Conservation (phyloP, 192 early-diverging fungal genomes). For the Ambispora gerdemannii region DNA sequence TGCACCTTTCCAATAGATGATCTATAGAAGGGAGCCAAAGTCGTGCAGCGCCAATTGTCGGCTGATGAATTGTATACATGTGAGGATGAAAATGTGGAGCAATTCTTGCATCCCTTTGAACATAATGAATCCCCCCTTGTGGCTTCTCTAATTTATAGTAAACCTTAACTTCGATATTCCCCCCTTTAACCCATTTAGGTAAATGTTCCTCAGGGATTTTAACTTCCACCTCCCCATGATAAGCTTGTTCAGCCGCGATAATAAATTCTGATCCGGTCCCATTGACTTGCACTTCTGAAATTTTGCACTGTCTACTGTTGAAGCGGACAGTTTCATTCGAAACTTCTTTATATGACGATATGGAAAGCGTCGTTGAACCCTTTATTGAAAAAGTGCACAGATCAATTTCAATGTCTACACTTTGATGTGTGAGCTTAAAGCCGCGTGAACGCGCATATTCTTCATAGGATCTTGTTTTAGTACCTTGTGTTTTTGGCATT, state of each 20-base stretch:
- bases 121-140: conserved; percentile 52
- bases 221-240: background rate
- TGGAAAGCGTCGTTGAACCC: background rate
- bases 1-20: conserved; percentile 57
- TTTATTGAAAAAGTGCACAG: background rate
- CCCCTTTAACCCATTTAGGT: conserved; percentile 29
- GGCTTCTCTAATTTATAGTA: conserved; percentile 53
- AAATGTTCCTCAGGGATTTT: background rate
- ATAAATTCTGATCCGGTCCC: background rate
- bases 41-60: conserved; percentile 64
- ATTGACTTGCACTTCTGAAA: background rate
- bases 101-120: conserved; percentile 52
- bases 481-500: background rate
- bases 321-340: background rate
- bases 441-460: background rate
- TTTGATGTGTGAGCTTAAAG: background rate
- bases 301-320: background rate
- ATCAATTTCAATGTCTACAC: background rate
- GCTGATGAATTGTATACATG: conserved; percentile 66
- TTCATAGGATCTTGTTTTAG: background rate
- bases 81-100: conserved; percentile 54
- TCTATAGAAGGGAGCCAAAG: conserved; percentile 82
- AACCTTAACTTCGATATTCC: conserved; percentile 48
- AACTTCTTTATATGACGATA: background rate
- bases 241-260: background rate